These are phyloP conservation scores for Coemansia sp. DNA, from an alignment of 192 early-diverging fungal species.

Conservation along the genomic window DNA sequence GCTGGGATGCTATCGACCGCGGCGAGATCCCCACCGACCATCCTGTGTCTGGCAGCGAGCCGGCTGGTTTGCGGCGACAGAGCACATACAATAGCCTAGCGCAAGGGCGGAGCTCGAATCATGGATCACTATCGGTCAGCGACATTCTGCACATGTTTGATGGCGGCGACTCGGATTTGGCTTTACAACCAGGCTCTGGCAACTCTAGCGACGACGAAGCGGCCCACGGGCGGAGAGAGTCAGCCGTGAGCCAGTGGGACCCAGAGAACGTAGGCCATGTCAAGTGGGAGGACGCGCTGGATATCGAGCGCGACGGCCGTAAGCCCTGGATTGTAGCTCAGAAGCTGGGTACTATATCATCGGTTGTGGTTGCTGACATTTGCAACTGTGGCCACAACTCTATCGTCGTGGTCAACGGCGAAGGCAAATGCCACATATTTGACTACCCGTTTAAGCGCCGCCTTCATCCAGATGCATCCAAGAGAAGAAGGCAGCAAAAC, in stretches of 20 bases:
- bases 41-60: neutral
- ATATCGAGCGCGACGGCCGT: slow-evolving; percentile 53
- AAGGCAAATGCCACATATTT: slow-evolving; percentile 52
- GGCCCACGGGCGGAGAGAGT: neutral
- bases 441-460: slow-evolving; percentile 51
- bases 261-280: slow-evolving; percentile 21
- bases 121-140: slow-evolving; percentile 41
- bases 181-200: slow-evolving; percentile 6
- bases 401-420: slow-evolving; percentile 48
- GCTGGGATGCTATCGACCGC: slow-evolving; percentile 49
- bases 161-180: slow-evolving; percentile 6
- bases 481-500: slow-evolving; percentile 45
- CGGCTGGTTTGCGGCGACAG: slow-evolving; percentile 16
- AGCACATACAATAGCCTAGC: slow-evolving; percentile 34
- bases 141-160: slow-evolving; percentile 47
- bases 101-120: slow-evolving; percentile 14
- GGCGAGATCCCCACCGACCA: slow-evolving; percentile 32
- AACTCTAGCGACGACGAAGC: slow-evolving; percentile 38
- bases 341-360: slow-evolving; percentile 49
- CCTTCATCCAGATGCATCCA: slow-evolving; percentile 34
- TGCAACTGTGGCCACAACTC: slow-evolving; percentile 50
- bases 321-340: slow-evolving; percentile 55
- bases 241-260: neutral
- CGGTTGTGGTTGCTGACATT: slow-evolving; percentile 47
- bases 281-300: slow-evolving; percentile 51